These are phyloP conservation scores for Eutypella sp. DNA, from an alignment of 2,329 filamentous ascomycete species.

Conservation along the genomic window DNA sequence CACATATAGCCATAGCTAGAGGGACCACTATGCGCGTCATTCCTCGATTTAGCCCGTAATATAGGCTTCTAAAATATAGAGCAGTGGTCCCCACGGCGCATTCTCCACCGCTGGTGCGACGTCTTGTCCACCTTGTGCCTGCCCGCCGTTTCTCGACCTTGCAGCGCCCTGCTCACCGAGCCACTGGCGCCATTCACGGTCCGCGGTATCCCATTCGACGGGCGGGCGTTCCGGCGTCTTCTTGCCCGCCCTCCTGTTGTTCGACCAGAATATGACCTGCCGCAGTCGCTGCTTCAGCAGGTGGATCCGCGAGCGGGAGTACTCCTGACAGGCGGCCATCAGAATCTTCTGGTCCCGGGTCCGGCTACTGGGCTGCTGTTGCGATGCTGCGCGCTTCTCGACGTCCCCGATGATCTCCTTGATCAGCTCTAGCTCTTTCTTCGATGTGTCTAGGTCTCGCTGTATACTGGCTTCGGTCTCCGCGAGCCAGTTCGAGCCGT, in stretches of 20 bases:
- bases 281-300: conserved; percentile 20
- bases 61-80: conserved; percentile 18
- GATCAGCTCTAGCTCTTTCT: conserved; percentile 22
- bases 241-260: conserved; percentile 7
- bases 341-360: conserved; percentile 10
- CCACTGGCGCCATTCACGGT: conserved; percentile 22
- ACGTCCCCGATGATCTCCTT: conserved; percentile 15
- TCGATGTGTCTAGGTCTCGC: conserved; percentile 19
- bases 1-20: no score
- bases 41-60: neutral
- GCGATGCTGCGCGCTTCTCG: conserved; percentile 1
- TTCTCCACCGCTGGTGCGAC: conserved; percentile 7
- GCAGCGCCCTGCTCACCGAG: conserved; percentile 15
- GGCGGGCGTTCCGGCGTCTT: conserved; percentile 15
- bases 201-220: conserved; percentile 19
- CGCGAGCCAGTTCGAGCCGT: conserved; percentile 16
- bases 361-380: neutral
- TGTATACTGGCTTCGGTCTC: conserved; percentile 10
- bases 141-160: conserved; percentile 1
- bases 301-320: conserved; percentile 16
- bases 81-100: conserved; percentile 19
- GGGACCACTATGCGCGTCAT: no score
- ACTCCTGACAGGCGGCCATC: conserved; percentile 22
- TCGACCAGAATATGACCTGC: conserved; percentile 18
- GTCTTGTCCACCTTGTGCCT: neutral